Conservation (phyloP, 169 alveolate species). For the Plasmodium reichenowi region DNA sequence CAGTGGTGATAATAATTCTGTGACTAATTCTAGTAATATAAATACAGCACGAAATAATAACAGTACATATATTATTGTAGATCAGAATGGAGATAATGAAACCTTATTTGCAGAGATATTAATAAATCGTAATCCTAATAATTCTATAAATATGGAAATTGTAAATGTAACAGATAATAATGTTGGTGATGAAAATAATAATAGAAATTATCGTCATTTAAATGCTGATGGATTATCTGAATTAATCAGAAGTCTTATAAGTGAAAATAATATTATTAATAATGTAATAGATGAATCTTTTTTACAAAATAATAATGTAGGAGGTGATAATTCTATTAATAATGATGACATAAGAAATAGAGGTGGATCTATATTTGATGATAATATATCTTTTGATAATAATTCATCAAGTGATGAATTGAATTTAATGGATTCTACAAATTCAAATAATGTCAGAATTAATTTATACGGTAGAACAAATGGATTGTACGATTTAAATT, state of each 20-base stretch:
- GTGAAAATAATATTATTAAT: slow-evolving; percentile 32
- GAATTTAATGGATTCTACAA: neutral
- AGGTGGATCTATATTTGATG: neutral
- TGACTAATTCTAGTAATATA: neutral
- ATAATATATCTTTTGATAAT: slow-evolving; percentile 31
- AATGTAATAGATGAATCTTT: slow-evolving; percentile 37
- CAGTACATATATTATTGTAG: slow-evolving; percentile 55
- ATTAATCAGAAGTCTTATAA: slow-evolving; percentile 23
- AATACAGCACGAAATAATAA: neutral
- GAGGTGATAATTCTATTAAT: neutral
- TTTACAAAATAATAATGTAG: neutral
- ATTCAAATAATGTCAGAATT: neutral
- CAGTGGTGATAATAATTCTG: neutral
- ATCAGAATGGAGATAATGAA: slow-evolving; percentile 60
- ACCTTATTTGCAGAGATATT: slow-evolving; percentile 57
- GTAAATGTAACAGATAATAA: slow-evolving; percentile 21
- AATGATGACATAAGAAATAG: neutral
- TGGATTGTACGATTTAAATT: neutral
- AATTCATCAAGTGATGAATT: slow-evolving; percentile 42
- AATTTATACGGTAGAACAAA: slow-evolving; percentile 7
- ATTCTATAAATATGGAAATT: slow-evolving; percentile 48
- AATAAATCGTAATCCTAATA: slow-evolving; percentile 18
- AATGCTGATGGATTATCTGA: slow-evolving; percentile 60
- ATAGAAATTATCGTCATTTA: slow-evolving; percentile 21
- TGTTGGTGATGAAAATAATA: slow-evolving; percentile 4